A percentile compares a stretch with the other conserved stretches of the same genome.
Conservation (phyloP, 495 filamentous ascomycete genomes). For the Neurospora sp. region DNA sequence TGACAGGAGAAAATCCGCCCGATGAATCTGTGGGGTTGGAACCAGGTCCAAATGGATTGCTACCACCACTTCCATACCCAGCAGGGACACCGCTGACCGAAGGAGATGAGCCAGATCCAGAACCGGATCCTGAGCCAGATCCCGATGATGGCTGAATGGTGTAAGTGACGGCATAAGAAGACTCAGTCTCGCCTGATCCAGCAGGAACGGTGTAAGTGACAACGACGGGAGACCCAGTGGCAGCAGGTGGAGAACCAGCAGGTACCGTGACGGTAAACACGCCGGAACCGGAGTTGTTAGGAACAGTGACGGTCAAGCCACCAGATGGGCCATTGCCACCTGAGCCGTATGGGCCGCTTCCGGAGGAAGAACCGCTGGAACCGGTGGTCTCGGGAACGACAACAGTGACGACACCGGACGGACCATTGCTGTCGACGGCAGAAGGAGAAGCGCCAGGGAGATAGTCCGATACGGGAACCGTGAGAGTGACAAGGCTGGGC, state of each 20-base stretch:
- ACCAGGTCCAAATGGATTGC: background rate
- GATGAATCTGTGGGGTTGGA: background rate
- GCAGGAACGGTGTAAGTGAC: constrained; percentile 16
- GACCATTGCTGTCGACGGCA: background rate
- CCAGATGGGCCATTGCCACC: background rate
- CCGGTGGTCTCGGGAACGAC: background rate
- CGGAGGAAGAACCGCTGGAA: background rate
- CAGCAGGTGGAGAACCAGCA: background rate
- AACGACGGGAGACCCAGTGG: background rate
- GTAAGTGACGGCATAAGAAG: constrained; percentile 16
- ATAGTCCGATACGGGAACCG: background rate
- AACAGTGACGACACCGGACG: background rate
- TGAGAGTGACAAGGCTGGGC: background rate
- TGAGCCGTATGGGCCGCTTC: background rate
- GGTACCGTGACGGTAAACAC: constrained; percentile 5
- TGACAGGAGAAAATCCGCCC: background rate
- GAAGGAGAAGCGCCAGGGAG: background rate
- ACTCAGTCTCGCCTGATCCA: background rate
- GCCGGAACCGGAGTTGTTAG: background rate
- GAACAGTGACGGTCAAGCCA: constrained; percentile 3
- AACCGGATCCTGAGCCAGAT: background rate
- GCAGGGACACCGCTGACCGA: background rate
- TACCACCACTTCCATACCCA: constrained; percentile 1
- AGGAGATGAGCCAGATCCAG: background rate
- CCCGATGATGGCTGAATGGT: constrained; percentile 1